Evolutionary conservation across 306 rosid species (phyloP).

Genomic region (Luffa acutangula): DNA sequence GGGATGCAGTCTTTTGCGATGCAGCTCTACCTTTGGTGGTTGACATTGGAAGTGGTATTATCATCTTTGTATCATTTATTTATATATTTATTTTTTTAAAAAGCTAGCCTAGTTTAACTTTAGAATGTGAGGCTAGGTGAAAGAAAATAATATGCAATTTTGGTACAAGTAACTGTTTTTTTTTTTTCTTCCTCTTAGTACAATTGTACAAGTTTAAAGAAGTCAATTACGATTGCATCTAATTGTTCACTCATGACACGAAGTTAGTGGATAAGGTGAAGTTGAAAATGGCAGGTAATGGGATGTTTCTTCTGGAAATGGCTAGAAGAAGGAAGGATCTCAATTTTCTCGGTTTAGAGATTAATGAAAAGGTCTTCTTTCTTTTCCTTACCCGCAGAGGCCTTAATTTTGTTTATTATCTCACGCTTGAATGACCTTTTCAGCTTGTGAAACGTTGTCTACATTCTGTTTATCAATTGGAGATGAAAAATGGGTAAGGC

Average conservation of each 20-base stretch:
- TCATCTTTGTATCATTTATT: not conserved
- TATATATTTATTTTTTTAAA: too few species aligned
- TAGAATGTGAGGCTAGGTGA: not conserved
- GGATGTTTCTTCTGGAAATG: slow-evolving; percentile 76
- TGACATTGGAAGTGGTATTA: slow-evolving; percentile 90
- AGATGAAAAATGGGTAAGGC: slow-evolving; percentile 54
- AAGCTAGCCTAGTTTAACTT: not conserved
- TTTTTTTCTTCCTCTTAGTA: not conserved
- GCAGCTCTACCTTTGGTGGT: slow-evolving; percentile 63
- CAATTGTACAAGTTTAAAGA: not conserved
- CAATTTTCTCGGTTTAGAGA: slow-evolving; percentile 91
- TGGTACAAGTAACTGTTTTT: not conserved
- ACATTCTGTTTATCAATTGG: slow-evolving; percentile 31
- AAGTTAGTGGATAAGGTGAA: slow-evolving; percentile 8
- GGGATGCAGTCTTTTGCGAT: slow-evolving; percentile 45
- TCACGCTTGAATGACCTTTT: slow-evolving; percentile 11
- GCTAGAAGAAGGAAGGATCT: slow-evolving; percentile 54
- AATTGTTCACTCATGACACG: slow-evolving; percentile 10
- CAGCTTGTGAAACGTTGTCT: slow-evolving; percentile 78
- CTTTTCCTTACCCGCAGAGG: not conserved
- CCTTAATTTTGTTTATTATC: not conserved
- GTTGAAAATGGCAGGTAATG: slow-evolving; percentile 56
- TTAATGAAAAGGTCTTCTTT: slow-evolving; percentile 61
- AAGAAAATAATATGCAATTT: not conserved
- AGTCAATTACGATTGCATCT: not conserved